Percentiles rank a stretch among this genome's conserved stretches.
These are phyloP conservation scores for Annulohypoxylon truncatum DNA, from an alignment of 2,329 filamentous ascomycete genomes.

Conservation along the genomic window DNA sequence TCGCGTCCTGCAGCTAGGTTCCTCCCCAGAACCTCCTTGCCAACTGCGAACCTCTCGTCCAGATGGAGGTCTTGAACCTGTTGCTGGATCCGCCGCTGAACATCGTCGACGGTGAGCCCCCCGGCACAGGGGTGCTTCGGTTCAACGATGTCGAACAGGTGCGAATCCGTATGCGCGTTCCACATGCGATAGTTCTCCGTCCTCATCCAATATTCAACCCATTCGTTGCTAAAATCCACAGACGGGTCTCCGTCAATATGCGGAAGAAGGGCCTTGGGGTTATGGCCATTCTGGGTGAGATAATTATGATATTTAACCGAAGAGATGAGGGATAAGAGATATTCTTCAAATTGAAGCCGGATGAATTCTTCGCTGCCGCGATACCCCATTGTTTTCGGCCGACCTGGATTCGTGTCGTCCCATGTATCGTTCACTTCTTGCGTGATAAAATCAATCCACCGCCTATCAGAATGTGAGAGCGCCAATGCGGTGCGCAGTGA, in stretches of 20 bases:
- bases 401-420: slow-evolving; percentile 89
- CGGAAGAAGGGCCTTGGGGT: slow-evolving; percentile 71
- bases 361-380: slow-evolving; percentile 98
- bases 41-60: slow-evolving; percentile 87
- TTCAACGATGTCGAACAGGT: slow-evolving; percentile 94
- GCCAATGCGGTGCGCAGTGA: slow-evolving; percentile 80
- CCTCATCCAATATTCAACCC: slow-evolving; percentile 85
- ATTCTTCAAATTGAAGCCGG: slow-evolving; percentile 95
- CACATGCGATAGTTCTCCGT: slow-evolving; percentile 95
- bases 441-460: slow-evolving; percentile 97
- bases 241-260: slow-evolving; percentile 86
- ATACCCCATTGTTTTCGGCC: slow-evolving; percentile 95
- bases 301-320: slow-evolving; percentile 90
- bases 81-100: slow-evolving; percentile 88
- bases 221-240: slow-evolving; percentile 84
- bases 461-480: slow-evolving; percentile 86
- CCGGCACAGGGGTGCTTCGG: slow-evolving; percentile 94
- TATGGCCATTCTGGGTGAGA: slow-evolving; percentile 62
- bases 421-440: slow-evolving; percentile 95
- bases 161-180: slow-evolving; percentile 80
- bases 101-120: slow-evolving; percentile 91
- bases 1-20: slow-evolving; percentile 89
- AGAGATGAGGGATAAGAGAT: slow-evolving; percentile 87
- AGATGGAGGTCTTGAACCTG: slow-evolving; percentile 95
- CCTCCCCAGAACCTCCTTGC: slow-evolving; percentile 86